Conservation (phyloP, 768 basidiomycete genomes). For the Calocybe cyanea region DNA sequence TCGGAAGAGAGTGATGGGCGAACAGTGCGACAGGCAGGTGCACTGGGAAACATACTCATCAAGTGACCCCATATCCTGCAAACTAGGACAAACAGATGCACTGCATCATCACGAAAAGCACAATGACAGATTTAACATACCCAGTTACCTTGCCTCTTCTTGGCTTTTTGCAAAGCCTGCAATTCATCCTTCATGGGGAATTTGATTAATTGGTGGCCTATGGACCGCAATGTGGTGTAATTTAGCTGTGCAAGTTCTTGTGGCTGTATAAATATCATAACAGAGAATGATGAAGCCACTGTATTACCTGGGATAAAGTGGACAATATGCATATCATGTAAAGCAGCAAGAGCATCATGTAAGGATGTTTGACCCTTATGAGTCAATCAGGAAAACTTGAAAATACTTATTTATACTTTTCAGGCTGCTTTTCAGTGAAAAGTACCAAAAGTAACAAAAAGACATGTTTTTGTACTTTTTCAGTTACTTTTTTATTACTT, state of each 20-base stretch:
- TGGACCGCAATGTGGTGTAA: background rate
- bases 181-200: background rate
- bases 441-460: too few relatives aligned
- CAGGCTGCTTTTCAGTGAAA: too few relatives aligned
- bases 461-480: too few relatives aligned
- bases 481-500: too few relatives aligned
- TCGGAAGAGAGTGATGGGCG: conserved; percentile 7
- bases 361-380: too few relatives aligned
- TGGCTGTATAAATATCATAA: too few relatives aligned
- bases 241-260: background rate
- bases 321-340: too few relatives aligned
- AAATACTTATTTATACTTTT: too few relatives aligned
- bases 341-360: too few relatives aligned
- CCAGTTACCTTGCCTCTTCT: background rate
- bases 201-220: background rate
- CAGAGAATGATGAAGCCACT: too few relatives aligned
- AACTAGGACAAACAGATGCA: conserved; percentile 29
- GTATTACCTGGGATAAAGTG: too few relatives aligned
- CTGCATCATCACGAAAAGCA: background rate
- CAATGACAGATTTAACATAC: background rate
- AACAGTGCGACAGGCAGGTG: conserved; percentile 16
- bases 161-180: background rate
- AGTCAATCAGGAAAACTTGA: too few relatives aligned
- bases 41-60: conserved; percentile 22
- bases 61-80: conserved; percentile 29